These are phyloP conservation scores for Lagenaria siceraria DNA, from an alignment of 306 rosid genomes.

Conservation along the genomic window DNA sequence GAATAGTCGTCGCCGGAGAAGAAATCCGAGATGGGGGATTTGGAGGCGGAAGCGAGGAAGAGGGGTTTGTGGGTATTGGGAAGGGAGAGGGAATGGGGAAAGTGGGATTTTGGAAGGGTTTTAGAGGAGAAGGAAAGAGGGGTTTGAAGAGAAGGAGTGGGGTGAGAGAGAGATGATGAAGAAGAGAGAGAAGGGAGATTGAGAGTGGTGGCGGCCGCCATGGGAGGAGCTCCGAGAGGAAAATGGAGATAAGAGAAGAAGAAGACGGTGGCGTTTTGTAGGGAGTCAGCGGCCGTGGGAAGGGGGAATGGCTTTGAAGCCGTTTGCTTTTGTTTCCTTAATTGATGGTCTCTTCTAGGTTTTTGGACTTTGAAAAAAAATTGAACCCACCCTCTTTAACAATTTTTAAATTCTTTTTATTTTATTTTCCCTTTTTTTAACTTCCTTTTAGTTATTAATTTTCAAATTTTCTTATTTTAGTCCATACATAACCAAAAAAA, in stretches of 20 bases:
- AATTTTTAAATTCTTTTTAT: neutral
- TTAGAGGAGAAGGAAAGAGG: slow-evolving; percentile 4
- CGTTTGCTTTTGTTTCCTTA: neutral
- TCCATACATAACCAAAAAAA: no score
- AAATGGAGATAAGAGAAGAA: neutral
- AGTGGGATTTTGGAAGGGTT: slow-evolving; percentile 12
- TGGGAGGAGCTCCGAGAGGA: slow-evolving; percentile 5
- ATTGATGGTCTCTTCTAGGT: slow-evolving; percentile 7
- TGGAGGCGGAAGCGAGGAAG: slow-evolving; percentile 11
- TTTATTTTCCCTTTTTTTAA: no score
- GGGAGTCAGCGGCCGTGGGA: neutral
- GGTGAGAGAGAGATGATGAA: slow-evolving; percentile 14
- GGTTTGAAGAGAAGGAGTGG: slow-evolving; percentile 13
- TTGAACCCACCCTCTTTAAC: neutral
- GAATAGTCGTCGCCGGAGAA: slow-evolving; percentile 4
- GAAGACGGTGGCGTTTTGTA: neutral
- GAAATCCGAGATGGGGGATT: slow-evolving; percentile 28
- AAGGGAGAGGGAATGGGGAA: neutral
- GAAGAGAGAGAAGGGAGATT: slow-evolving; percentile 19
- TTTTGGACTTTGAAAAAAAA: neutral
- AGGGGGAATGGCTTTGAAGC: neutral
- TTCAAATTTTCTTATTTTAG: no score
- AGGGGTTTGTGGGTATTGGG: slow-evolving; percentile 4
- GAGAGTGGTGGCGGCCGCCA: slow-evolving; percentile 26
- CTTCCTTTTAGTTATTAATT: no score